Percentiles rank a stretch among this genome's conserved stretches.
phyloP scores from a whole-genome alignment of 2,329 filamentous ascomycete species.

The Juglanconis sp. region DNA sequence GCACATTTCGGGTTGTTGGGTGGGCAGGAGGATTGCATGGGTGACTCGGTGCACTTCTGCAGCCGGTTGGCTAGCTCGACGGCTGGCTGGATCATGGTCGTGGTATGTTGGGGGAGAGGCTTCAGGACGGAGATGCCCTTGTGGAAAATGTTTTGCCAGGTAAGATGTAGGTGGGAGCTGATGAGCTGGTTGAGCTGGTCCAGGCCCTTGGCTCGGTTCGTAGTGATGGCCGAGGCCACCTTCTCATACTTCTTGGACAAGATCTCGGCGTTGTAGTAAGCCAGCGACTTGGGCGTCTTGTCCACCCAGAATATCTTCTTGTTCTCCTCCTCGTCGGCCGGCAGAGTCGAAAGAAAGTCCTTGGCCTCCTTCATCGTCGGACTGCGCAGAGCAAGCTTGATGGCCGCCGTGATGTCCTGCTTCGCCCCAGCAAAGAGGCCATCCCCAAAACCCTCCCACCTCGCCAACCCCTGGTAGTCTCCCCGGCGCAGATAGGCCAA shows the following conservation, averaged over 20 bases:
- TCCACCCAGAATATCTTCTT: constrained; percentile 64
- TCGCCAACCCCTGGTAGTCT: constrained; percentile 69
- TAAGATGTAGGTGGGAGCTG: constrained; percentile 78
- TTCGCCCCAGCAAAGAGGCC: constrained; percentile 72
- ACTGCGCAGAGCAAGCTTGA: constrained; percentile 58
- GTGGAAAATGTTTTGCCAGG: constrained; percentile 77
- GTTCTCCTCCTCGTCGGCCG: constrained; percentile 26
- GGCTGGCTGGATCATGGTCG: constrained; percentile 66
- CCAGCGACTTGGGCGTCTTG: constrained; percentile 62
- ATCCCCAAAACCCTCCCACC: constrained; percentile 68
- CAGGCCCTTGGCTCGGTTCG: constrained; percentile 58
- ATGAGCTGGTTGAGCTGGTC: constrained; percentile 69
- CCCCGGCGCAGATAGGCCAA: constrained; percentile 72
- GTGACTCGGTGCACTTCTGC: constrained; percentile 69
- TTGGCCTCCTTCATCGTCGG: constrained; percentile 54
- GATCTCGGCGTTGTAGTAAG: constrained; percentile 67
- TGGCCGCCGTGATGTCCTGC: constrained; percentile 58
- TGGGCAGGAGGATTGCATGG: constrained; percentile 75
- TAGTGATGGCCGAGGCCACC: constrained; percentile 60
- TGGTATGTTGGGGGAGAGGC: constrained; percentile 72
- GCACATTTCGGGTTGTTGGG: constrained; percentile 74
- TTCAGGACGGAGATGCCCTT: constrained; percentile 79
- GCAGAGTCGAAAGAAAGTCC: constrained; percentile 60
- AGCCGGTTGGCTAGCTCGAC: constrained; percentile 72
- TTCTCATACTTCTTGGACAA: constrained; percentile 65